Evolutionary conservation across 1,284 basidiomycete species (phyloP), one percentile per base, ranked within the genome.

Genomic region (Leccinum insolens): DNA sequence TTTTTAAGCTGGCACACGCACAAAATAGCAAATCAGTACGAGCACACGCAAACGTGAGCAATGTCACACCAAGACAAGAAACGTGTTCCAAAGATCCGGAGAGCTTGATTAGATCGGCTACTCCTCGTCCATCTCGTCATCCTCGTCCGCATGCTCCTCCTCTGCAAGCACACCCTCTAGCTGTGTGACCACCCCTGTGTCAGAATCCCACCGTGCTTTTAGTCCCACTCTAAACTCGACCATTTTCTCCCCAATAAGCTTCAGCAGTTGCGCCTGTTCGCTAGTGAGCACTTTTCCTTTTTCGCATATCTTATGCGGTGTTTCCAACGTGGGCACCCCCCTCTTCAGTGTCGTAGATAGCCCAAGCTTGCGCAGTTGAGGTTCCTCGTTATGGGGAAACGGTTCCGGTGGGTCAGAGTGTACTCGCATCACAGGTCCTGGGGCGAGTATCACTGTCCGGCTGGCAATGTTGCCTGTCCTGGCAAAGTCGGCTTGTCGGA

Each of bases 381-480:
- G 95, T 75, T 99, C 97, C 82, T 99, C 94, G 73, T 95, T 95
- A 80, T 98, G 96, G 34, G 97, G 95, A 79, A 99, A 96, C 1
- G 95, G 92, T 73, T 94, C 90, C 39, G 91, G 88, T 3, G 90
- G 90, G 72, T 90, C 88, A 14, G 91, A 89, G 77, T 92, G 84
- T 66, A 86, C 84, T 76, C 89, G 87, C 86, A 92, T 85, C 65
- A 93, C 85, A 60, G 91, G 88, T 39, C 91, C 90, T 34, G 83
- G 88, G 46, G 95, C 93, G 22, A 99, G 83, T 28, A 86, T 83
- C 66, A 98, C 87, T 0, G 91, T 92, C 70, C 89, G 85, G 17
- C 88, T 86, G 1, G 96, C 95, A 57, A 83, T 79, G 78, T 95
- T 95, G 60, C 96, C 95, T 74, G 93, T 86, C 52, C 98, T 91